Evolutionary conservation across 179 eudicot genomes (phyloP), one percentile per base, ranked within the genome.

Genomic region (Beta corolliflora): DNA sequence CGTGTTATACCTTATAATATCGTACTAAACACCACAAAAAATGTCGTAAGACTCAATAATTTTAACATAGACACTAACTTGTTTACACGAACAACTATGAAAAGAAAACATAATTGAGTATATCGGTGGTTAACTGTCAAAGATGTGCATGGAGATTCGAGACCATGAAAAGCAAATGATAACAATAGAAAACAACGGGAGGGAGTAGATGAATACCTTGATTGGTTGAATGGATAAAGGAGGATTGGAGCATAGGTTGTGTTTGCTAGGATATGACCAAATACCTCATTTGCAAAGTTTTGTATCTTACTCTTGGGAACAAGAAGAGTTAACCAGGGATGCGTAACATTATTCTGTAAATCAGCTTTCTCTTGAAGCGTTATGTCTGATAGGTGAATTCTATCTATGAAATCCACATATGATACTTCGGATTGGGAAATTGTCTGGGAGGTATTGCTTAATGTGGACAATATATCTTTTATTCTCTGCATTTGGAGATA

Each of bases 271-370:
- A 95, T 91, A 75, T 84, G 89, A 48, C 93, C 92, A 60, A 94
- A 94, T 36, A 93, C 98, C 76, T 82, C 92, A 72, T 84, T 82
- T 6, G 91, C 93, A 79, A 94, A 94, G 2, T 11, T 77, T 75
- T 90, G 80, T 78, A 94, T 90, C 70, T 83, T 90, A 77, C 90
- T 90, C 86, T 82, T 89, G 19, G 98, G 98, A 60, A 94, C 81
- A n/a, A 94, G 90, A 71, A 94, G 95, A 88, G 91, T 94, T 56
- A 93, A 88, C 98, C 98, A 94, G 45, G 98, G 98, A 80, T 93
- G 94, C 67, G 97, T 97, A 60, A 94, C 86, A 65, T 94, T 95
- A 60, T 94, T 93, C 92, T 93, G 90, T 67, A 94, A 68, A 63
- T 93, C 95, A 76, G 41, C 41, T 36, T 85, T 93, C 61, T 89